Evolutionary conservation across 495 filamentous ascomycete genomes (phyloP).

Genomic region (Monascus purpureus): DNA sequence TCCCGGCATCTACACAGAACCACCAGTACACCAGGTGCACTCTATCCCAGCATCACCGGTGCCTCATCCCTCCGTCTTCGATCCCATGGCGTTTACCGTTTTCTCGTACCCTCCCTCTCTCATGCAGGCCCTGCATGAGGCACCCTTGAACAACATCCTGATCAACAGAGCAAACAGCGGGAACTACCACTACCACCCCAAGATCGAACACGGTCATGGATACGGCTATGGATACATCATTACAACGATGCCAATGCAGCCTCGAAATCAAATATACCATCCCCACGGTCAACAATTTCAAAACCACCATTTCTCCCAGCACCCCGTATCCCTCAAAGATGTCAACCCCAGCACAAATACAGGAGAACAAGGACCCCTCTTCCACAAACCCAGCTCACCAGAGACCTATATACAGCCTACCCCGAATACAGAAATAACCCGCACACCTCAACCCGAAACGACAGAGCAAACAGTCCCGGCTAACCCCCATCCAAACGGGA

Average conservation of each 20-base stretch:
- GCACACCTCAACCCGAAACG: too few relatives aligned
- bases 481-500: too few relatives aligned
- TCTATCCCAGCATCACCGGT: constrained; percentile 19
- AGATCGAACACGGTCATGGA: constrained; percentile 3
- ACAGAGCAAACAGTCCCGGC: too few relatives aligned
- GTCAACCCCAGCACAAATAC: neutral
- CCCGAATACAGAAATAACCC: too few relatives aligned
- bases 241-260: constrained; percentile 11
- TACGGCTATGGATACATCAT: neutral
- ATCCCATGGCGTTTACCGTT: constrained; percentile 17
- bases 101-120: constrained; percentile 21
- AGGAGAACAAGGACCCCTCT: neutral
- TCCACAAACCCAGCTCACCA: too few relatives aligned
- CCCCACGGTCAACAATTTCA: too few relatives aligned
- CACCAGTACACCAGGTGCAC: constrained; percentile 11
- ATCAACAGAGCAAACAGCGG: neutral
- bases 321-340: neutral
- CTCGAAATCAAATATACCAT: too few relatives aligned
- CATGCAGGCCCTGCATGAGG: constrained; percentile 8
- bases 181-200: constrained; percentile 4
- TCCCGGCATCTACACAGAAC: constrained; percentile 20
- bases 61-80: constrained; percentile 17
- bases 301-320: neutral
- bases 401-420: too few relatives aligned
- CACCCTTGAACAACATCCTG: neutral